Base-by-base conservation (phyloP, 768 basidiomycete genomes). In the Suillus brevipes region DNA sequence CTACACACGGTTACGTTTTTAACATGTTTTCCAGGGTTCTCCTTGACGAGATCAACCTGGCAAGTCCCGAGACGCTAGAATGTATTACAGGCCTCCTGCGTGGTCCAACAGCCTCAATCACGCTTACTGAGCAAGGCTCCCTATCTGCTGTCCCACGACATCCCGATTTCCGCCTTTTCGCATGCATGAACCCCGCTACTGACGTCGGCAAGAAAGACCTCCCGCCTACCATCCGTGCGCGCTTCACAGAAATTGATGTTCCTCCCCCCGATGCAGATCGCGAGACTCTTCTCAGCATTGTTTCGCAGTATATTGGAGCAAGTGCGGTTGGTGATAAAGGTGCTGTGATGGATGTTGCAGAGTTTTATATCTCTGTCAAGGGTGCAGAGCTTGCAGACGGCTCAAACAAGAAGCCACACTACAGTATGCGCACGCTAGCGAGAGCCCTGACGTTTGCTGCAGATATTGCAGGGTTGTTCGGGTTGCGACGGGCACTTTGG, bases 161-260 rank as follows among this genome's bases (percentile, higher is more conserved):
- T 75, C 88, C 94, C 20, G 90, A 97, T 71, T 99, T 99, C 80
- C 91, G 97, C 23, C 83, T 99, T 6, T 99, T 99, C 72, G 95
- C 95, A 5, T 99, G 97, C 75, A 99, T 99, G 97, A 99, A 99
- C 73, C 97, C 97, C 6, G 97, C 97, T 0, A 99, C 96, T 4
- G 97, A 99, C 70, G 92, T 98, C 16, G 97, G 97, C 40, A 99
- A 99, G 81, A 97, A 95, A 71, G 97, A 99, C 71, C 88, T 99
- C 0, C 94, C 95, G 20, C 89, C 92, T 6, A 90, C 90, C 71
- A 92, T 99, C 58, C 89, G 96, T 42, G 86, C 90, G 12, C 88
- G 92, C 37, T 99, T 99, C 79, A 97, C 95, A 1, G 97, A 99
- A 75, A 87, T 99, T 62, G 95, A 95, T 73, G 96, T 98, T 0